A percentile compares a stretch with the other conserved stretches of the same genome.
phyloP scores from a whole-genome alignment of 2,329 filamentous ascomycete species.

The Nigrograna mackinnonii region DNA sequence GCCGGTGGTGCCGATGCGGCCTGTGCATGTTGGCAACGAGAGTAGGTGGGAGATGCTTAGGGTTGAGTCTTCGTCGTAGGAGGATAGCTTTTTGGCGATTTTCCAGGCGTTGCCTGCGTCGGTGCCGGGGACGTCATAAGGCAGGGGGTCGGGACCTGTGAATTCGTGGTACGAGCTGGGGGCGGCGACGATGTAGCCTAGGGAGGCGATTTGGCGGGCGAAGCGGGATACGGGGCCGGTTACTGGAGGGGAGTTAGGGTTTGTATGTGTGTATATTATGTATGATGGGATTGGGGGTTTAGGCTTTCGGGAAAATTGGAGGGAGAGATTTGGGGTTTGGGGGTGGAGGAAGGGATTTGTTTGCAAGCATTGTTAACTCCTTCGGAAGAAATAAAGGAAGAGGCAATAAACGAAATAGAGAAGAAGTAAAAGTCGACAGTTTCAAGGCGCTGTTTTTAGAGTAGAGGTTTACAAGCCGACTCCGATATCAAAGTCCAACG shows the following conservation, averaged over 20 bases:
- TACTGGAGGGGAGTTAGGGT: constrained; percentile 49
- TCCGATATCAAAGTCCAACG: no score
- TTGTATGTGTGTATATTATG: not conserved
- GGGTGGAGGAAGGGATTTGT: not conserved
- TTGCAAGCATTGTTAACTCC: no score
- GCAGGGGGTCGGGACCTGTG: constrained; percentile 77
- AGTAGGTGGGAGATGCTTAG: constrained; percentile 47
- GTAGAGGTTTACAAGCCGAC: no score
- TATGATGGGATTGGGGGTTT: constrained; percentile 7
- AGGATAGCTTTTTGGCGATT: constrained; percentile 77
- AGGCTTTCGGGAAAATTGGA: constrained; percentile 4
- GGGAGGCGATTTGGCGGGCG: constrained; percentile 85
- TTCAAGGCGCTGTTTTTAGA: no score
- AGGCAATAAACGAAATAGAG: no score
- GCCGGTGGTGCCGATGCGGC: constrained; percentile 59
- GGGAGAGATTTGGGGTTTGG: not conserved
- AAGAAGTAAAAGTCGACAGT: no score
- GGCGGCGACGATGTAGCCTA: constrained; percentile 91
- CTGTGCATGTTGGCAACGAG: constrained; percentile 62
- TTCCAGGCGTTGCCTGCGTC: constrained; percentile 88
- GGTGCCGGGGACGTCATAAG: constrained; percentile 86
- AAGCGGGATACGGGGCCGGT: constrained; percentile 90
- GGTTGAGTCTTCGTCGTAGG: constrained; percentile 71
- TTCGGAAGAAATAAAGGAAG: no score
- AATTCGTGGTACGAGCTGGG: constrained; percentile 95